Evolutionary conservation across 169 alveolate genomes (phyloP), one percentile per base, ranked within the genome.

Genomic region (Eimeria necatrix): DNA sequence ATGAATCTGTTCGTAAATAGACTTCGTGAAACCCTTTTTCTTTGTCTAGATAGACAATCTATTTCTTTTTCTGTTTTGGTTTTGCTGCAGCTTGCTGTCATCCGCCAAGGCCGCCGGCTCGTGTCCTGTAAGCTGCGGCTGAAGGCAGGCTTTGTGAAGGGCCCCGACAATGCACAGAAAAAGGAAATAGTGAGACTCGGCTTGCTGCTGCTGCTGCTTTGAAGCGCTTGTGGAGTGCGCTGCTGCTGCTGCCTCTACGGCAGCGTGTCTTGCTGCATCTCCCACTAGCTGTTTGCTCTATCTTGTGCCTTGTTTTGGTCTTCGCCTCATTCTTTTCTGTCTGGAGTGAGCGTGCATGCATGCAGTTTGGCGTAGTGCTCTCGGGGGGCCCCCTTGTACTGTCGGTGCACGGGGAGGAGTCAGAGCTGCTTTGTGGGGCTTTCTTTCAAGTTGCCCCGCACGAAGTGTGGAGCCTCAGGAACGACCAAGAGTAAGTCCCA

Each of bases 301-400:
- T 56, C 68, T 56, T 1, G 20, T 68, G 78, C n/a, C 78, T n/a
- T 68, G 14, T 14, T n/a, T 16, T 10, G 32, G 78, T n/a, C 68
- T 10, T 56, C 2, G 68, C 22, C 12, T 56, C 12, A 18, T 56
- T 56, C 68, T 56, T 56, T 0, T 10, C 68, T 56, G 0, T 32
- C 41, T 32, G 41, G 41, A 32, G 41, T 0, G 41, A 32, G 78
- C 32, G 0, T n/a, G n/a, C 78, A 10, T n/a, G n/a, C 46, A 16
- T 68, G 78, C 78, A 68, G 78, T 68, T 68, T n/a, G 78, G 78
- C n/a, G 78, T 68, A 24, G 78, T 68, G 32, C 78, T 68, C 32
- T 68, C 78, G n/a, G 78, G 78, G n/a, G 78, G 78, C 46, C 78
- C 78, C 78, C 78, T 68, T 10, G 78, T 68, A 24, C 78, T 68